A percentile compares a stretch with the other conserved stretches of the same genome.
Evolutionary conservation across 768 basidiomycete genomes (phyloP).

Genomic region (Amanita phalloides): DNA sequence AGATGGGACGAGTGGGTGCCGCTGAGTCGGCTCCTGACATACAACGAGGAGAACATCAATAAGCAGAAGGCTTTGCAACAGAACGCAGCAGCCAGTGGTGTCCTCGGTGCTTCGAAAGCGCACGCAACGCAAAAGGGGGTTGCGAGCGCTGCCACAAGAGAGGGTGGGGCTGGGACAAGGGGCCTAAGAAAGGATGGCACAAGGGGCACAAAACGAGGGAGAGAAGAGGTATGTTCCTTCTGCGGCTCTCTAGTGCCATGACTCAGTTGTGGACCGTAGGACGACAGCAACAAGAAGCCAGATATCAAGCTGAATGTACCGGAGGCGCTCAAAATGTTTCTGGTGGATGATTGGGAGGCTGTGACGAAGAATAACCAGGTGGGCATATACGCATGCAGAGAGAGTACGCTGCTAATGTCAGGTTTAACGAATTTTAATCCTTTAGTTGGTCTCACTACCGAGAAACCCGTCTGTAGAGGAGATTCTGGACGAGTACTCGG

Average conservation of each 20-base stretch:
- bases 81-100: slow-evolving; percentile 14
- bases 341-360: slow-evolving; percentile 97
- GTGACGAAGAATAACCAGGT: slow-evolving; percentile 94
- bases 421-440: not conserved
- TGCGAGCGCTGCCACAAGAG: slow-evolving; percentile 11
- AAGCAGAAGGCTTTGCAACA: slow-evolving; percentile 61
- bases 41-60: slow-evolving; percentile 69
- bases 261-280: slow-evolving; percentile 27
- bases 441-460: slow-evolving; percentile 76
- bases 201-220: slow-evolving; percentile 54
- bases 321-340: slow-evolving; percentile 75
- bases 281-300: slow-evolving; percentile 67
- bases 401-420: not conserved
- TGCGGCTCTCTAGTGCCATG: not conserved
- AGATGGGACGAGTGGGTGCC: slow-evolving; percentile 99
- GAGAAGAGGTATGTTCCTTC: slow-evolving; percentile 54
- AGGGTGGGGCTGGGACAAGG: slow-evolving; percentile 21
- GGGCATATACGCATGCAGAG: not conserved
- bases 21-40: slow-evolving; percentile 67
- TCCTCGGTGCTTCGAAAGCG: not conserved
- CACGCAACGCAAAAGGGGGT: slow-evolving; percentile 11
- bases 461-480: slow-evolving; percentile 69
- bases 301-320: slow-evolving; percentile 90
- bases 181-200: slow-evolving; percentile 48
- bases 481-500: slow-evolving; percentile 69